Evolutionary conservation across 208 protist genomes (phyloP).

Genomic region (Crithidia bombi): DNA sequence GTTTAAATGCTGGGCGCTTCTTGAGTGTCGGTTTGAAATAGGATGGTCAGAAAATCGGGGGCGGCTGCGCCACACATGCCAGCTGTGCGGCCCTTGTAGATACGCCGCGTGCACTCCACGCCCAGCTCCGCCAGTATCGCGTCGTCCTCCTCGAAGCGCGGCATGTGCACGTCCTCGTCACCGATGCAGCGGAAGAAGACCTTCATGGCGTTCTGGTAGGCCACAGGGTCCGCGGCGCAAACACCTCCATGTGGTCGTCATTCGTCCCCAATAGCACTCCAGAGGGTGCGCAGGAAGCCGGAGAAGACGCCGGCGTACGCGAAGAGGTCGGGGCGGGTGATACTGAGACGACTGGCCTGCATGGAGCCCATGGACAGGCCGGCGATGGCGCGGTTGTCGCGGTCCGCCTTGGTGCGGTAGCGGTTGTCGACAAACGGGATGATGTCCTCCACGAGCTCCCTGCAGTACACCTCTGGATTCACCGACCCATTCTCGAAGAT

Average conservation of each 20-base stretch:
- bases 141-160: conserved; percentile 35
- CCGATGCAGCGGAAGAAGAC: conserved; percentile 41
- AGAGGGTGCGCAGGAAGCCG: conserved; percentile 29
- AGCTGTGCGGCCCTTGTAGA: conserved; percentile 43
- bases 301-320: conserved; percentile 42
- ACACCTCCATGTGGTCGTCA: conserved; percentile 29
- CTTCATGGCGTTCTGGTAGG: conserved; percentile 29
- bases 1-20: too few relatives aligned
- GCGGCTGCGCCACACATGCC: conserved; percentile 43
- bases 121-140: conserved; percentile 32
- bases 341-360: conserved; percentile 35
- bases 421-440: conserved; percentile 40
- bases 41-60: conserved; percentile 32
- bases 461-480: conserved; percentile 8
- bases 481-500: conserved; percentile 14
- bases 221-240: conserved; percentile 16
- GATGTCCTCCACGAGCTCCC: conserved; percentile 30
- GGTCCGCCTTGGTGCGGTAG: conserved; percentile 35
- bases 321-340: conserved; percentile 38
- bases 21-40: too few relatives aligned
- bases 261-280: conserved; percentile 18
- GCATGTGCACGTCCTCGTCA: conserved; percentile 18
- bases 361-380: conserved; percentile 46
- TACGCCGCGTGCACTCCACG: conserved; percentile 27
- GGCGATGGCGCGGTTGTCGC: conserved; percentile 38